Percentiles rank a stretch among this genome's conserved stretches.
These are phyloP conservation scores for Leucocoprinus leucothites DNA, from an alignment of 768 basidiomycete species.

Conservation along the genomic window DNA sequence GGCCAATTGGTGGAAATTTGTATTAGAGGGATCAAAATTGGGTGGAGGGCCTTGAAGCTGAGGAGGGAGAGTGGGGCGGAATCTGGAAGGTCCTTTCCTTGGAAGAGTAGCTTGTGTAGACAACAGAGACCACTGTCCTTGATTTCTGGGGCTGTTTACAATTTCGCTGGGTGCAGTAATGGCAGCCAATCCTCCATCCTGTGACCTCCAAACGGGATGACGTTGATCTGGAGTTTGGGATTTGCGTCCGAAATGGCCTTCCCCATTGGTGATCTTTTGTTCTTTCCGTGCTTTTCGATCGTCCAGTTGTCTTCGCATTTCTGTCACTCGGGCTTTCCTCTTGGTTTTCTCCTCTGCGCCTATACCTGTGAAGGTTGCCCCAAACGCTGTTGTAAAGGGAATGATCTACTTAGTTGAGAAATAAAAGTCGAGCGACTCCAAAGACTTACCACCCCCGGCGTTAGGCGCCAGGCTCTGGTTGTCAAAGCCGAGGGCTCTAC, in stretches of 20 bases:
- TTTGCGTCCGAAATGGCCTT: too few species aligned
- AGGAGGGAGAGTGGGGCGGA: background rate
- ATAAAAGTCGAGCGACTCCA: background rate
- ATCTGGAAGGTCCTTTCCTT: background rate
- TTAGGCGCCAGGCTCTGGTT: background rate
- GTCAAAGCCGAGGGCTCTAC: too few species aligned
- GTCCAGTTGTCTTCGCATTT: background rate
- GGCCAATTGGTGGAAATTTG: background rate
- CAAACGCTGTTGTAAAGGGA: background rate
- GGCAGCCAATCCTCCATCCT: too few species aligned
- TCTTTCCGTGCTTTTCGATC: background rate
- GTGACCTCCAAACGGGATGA: too few species aligned
- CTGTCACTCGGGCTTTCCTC: background rate
- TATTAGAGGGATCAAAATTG: background rate
- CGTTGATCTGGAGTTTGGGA: too few species aligned
- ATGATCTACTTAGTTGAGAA: background rate
- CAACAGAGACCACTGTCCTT: background rate
- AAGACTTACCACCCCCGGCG: background rate
- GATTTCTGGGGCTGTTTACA: background rate
- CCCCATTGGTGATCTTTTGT: background rate
- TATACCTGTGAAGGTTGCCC: background rate
- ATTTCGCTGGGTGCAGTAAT: too few species aligned
- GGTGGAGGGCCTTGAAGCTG: background rate
- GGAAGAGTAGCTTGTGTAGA: too few species aligned
- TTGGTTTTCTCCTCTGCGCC: background rate